Evolutionary conservation across 2,329 filamentous ascomycete genomes (phyloP).

Genomic region (Paecilomyces fulvus): DNA sequence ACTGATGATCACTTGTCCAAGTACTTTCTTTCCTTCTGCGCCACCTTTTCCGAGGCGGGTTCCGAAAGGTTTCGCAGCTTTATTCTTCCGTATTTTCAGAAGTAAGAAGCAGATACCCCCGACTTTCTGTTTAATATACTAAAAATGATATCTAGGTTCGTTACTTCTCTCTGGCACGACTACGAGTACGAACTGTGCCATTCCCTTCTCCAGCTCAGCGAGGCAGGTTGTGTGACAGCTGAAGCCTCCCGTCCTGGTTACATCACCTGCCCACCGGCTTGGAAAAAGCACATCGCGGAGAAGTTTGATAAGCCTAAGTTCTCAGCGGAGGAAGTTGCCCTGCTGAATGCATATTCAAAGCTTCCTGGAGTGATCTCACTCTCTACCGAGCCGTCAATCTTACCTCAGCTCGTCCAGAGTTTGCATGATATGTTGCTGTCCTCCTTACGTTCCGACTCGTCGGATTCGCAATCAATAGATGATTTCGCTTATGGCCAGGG

Average conservation of each 20-base stretch:
- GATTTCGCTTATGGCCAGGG: slow-evolving; percentile 67
- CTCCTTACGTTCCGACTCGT: slow-evolving; percentile 53
- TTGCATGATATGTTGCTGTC: slow-evolving; percentile 59
- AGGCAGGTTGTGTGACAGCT: slow-evolving; percentile 43
- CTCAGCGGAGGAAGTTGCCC: slow-evolving; percentile 53
- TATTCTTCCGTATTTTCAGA: slow-evolving; percentile 74
- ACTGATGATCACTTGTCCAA: slow-evolving; percentile 56
- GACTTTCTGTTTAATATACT: slow-evolving; percentile 4
- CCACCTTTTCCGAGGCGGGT: slow-evolving; percentile 67
- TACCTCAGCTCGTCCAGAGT: slow-evolving; percentile 57
- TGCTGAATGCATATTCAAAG: slow-evolving; percentile 59
- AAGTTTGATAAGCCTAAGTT: slow-evolving; percentile 48
- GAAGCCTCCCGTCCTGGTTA: slow-evolving; percentile 32
- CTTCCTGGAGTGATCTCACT: slow-evolving; percentile 55
- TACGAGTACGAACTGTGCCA: slow-evolving; percentile 62
- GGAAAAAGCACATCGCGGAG: slow-evolving; percentile 64
- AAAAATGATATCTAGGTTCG: slow-evolving; percentile 48
- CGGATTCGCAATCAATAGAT: slow-evolving; percentile 54
- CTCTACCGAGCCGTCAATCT: slow-evolving; percentile 52
- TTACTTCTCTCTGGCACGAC: slow-evolving; percentile 62
- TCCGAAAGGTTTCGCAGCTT: slow-evolving; percentile 66
- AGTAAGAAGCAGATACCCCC: slow-evolving; percentile 36
- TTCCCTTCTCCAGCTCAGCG: slow-evolving; percentile 54
- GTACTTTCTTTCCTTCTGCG: slow-evolving; percentile 80
- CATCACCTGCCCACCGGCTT: slow-evolving; percentile 37